phyloP scores from a whole-genome alignment of 2,329 filamentous ascomycete genomes.

The Xylaria arbuscula region DNA sequence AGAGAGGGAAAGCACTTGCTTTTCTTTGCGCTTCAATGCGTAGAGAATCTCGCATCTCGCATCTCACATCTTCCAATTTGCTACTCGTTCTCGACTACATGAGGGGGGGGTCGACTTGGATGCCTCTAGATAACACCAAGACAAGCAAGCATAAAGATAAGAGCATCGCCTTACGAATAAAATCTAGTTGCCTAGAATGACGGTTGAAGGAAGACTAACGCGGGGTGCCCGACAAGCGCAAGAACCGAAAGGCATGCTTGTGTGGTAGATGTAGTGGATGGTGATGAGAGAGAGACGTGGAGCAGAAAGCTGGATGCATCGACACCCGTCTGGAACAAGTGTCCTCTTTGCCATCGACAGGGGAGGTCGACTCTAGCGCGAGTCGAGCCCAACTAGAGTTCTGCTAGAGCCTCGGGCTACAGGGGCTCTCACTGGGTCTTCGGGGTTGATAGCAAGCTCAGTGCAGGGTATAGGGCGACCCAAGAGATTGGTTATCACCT shows the following conservation, averaged over 20 bases:
- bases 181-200: not conserved
- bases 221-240: not conserved
- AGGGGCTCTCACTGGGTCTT: constrained; percentile 7
- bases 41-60: not conserved
- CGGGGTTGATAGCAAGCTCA: constrained; percentile 2
- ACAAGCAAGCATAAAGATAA: not conserved
- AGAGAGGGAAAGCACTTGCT: constrained; percentile 10
- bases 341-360: constrained; percentile 34
- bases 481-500: not conserved
- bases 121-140: too few species aligned
- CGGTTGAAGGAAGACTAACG: not conserved
- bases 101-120: not conserved
- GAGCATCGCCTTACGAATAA: not conserved
- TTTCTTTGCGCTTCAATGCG: not conserved
- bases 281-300: not conserved
- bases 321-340: constrained; percentile 37
- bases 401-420: not conserved
- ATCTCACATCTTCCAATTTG: not conserved
- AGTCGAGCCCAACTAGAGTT: not conserved
- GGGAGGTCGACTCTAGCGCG: constrained; percentile 7
- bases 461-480: not conserved
- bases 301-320: constrained; percentile 14
- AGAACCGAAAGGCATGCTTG: not conserved
- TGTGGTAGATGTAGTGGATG: not conserved
- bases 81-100: not conserved